These are phyloP conservation scores for Pseudofabraea citricarpa DNA, from an alignment of 2,329 filamentous ascomycete species.

Conservation along the genomic window DNA sequence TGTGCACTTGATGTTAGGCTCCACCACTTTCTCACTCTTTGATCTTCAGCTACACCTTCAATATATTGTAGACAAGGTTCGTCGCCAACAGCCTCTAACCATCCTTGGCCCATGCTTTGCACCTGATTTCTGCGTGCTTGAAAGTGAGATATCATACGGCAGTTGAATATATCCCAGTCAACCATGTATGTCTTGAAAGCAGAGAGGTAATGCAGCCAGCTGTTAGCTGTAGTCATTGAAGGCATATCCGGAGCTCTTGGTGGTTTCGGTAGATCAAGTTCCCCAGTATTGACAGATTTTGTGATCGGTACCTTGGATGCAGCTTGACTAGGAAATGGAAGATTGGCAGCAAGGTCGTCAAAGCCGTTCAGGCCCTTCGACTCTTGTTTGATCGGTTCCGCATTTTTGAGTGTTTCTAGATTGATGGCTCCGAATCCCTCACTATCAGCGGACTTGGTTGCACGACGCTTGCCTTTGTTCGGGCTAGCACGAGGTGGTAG, in stretches of 20 bases:
- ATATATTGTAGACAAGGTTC: conserved; percentile 52
- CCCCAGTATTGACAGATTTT: conserved; percentile 39
- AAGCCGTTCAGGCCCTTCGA: conserved; percentile 36
- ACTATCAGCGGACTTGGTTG: conserved; percentile 33
- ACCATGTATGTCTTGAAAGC: conserved; percentile 48
- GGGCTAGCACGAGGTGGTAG: neutral
- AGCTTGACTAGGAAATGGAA: conserved; percentile 52
- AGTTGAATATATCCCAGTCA: conserved; percentile 44
- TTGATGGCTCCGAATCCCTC: conserved; percentile 54
- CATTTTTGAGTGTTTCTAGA: conserved; percentile 31
- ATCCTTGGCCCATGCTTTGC: conserved; percentile 11
- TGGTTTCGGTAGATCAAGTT: conserved; percentile 14
- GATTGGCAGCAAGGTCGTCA: conserved; percentile 45
- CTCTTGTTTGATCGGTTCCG: conserved; percentile 47
- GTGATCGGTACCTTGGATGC: conserved; percentile 34
- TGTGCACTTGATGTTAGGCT: conserved; percentile 53
- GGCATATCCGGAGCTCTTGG: conserved; percentile 41
- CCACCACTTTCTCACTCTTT: conserved; percentile 56
- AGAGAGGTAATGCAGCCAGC: conserved; percentile 45
- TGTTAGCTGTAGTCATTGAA: conserved; percentile 39
- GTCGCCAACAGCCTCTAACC: conserved; percentile 37
- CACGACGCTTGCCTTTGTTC: neutral
- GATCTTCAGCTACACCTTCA: conserved; percentile 56
- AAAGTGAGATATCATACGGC: conserved; percentile 48
- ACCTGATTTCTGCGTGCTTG: conserved; percentile 38